Percentiles rank a stretch among this genome's conserved stretches.
Conservation (phyloP, 2,329 filamentous ascomycete species). For the Penicillium crustosum region DNA sequence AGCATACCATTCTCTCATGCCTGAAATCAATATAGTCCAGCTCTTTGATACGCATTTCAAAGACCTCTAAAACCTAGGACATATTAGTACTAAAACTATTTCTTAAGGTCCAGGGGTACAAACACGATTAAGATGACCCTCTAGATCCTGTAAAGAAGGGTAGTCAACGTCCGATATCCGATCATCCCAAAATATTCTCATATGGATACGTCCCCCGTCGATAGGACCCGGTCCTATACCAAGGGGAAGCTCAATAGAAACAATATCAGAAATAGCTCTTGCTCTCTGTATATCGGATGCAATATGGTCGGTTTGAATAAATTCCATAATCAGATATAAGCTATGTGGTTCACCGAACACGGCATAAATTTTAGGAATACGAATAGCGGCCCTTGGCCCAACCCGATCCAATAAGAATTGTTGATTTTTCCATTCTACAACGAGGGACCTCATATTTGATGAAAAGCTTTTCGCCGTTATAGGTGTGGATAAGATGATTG, state of each 20-base stretch:
- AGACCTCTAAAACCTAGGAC: background rate
- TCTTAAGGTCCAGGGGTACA: background rate
- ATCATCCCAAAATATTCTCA: background rate
- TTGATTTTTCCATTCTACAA: constrained; percentile 3
- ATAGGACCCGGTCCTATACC: background rate
- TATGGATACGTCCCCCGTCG: background rate
- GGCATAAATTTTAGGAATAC: constrained; percentile 2
- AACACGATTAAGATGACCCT: background rate
- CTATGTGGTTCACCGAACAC: background rate
- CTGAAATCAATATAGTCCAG: background rate
- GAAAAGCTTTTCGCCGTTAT: background rate
- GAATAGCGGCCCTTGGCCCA: background rate
- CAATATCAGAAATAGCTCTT: background rate
- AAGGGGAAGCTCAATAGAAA: background rate
- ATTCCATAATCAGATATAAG: constrained; percentile 1
- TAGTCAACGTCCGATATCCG: background rate
- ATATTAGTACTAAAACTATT: background rate
- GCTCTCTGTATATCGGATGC: background rate
- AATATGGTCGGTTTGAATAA: background rate
- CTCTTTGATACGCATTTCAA: background rate
- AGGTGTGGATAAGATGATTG: background rate
- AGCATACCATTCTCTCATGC: background rate
- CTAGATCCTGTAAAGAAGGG: background rate
- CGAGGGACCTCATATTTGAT: background rate
- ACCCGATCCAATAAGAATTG: background rate